Percentiles rank a stretch among this genome's conserved stretches.
phyloP scores from a whole-genome alignment of 1,284 basidiomycete species.

The Rhodotorula sp. region DNA sequence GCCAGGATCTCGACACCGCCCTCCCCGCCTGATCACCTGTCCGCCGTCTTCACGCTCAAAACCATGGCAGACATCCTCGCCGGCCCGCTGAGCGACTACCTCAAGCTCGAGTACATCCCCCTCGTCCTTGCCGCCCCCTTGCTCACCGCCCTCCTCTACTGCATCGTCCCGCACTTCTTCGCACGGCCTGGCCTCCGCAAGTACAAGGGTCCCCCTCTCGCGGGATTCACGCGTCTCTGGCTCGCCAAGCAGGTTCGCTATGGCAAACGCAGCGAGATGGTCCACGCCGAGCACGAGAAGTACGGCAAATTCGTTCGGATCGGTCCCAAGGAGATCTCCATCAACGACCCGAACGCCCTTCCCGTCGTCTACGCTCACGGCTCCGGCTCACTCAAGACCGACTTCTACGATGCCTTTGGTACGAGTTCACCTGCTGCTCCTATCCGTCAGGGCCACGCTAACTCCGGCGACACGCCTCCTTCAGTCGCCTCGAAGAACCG shows the following conservation, averaged over 20 bases:
- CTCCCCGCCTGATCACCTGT: too few relatives aligned
- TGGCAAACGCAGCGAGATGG: conserved; percentile 72
- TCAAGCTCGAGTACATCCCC: conserved; percentile 1
- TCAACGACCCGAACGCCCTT: conserved; percentile 66
- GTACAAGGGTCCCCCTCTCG: conserved; percentile 72
- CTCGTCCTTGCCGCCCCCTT: conserved; percentile 23
- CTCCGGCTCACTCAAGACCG: conserved; percentile 40
- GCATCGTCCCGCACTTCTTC: conserved; percentile 40
- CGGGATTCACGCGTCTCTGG: conserved; percentile 76
- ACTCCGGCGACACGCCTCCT: conserved; percentile 26
- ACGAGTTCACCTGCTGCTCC: neutral
- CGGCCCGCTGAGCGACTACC: conserved; percentile 6
- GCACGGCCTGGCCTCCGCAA: conserved; percentile 22
- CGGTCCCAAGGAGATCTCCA: conserved; percentile 30
- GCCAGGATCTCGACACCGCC: too few relatives aligned
- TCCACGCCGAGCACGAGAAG: conserved; percentile 74
- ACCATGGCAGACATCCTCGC: conserved; percentile 13
- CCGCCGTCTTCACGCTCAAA: too few relatives aligned
- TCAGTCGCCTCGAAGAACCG: conserved; percentile 23
- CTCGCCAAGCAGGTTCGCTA: conserved; percentile 64
- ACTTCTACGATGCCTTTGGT: conserved; percentile 58
- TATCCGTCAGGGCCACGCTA: neutral
- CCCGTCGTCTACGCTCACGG: conserved; percentile 60
- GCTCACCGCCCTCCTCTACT: conserved; percentile 32
- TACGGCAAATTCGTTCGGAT: conserved; percentile 54